Evolutionary conservation across 352 stramenopile species (phyloP).

Genomic region (Phytophthora colocasiae): DNA sequence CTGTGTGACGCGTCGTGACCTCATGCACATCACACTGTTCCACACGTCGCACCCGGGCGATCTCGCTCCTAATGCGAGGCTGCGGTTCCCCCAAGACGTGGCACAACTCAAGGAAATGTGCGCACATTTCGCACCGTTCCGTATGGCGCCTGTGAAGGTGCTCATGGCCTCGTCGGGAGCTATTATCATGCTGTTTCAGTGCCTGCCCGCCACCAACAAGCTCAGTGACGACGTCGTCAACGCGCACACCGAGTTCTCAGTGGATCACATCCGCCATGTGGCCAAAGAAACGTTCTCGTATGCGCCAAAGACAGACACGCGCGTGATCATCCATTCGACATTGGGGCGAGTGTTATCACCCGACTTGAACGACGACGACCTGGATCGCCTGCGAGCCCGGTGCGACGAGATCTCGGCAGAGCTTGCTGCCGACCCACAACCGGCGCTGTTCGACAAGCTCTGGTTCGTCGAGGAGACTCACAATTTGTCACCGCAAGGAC

Average conservation of each 20-base stretch:
- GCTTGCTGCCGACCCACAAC: conserved; percentile 32
- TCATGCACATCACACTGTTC: conserved; percentile 86
- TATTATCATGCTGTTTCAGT: conserved; percentile 76
- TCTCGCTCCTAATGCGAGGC: conserved; percentile 48
- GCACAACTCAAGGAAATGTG: conserved; percentile 50
- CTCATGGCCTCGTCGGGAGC: conserved; percentile 68
- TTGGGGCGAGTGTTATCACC: conserved; percentile 63
- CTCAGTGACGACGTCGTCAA: conserved; percentile 30
- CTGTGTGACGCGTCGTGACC: conserved; percentile 70
- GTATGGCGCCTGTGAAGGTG: conserved; percentile 55
- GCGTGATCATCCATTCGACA: conserved; percentile 77
- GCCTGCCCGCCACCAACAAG: conserved; percentile 23
- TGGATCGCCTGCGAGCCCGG: conserved; percentile 46
- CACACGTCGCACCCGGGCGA: conserved; percentile 79
- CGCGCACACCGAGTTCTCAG: conserved; percentile 53
- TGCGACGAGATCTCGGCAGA: conserved; percentile 64
- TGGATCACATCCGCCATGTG: conserved; percentile 59
- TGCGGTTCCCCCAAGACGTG: conserved; percentile 51
- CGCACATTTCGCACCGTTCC: conserved; percentile 47
- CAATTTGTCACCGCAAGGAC: conserved; percentile 59
- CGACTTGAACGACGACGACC: conserved; percentile 39
- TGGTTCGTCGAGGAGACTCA: conserved; percentile 83
- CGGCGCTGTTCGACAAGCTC: conserved; percentile 53
- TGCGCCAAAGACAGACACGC: conserved; percentile 50
- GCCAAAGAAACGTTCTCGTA: conserved; percentile 60